Percentiles rank a stretch among this genome's conserved stretches.
Conservation (phyloP, 23 red algal species). For the Cyanidium caldarium region DNA sequence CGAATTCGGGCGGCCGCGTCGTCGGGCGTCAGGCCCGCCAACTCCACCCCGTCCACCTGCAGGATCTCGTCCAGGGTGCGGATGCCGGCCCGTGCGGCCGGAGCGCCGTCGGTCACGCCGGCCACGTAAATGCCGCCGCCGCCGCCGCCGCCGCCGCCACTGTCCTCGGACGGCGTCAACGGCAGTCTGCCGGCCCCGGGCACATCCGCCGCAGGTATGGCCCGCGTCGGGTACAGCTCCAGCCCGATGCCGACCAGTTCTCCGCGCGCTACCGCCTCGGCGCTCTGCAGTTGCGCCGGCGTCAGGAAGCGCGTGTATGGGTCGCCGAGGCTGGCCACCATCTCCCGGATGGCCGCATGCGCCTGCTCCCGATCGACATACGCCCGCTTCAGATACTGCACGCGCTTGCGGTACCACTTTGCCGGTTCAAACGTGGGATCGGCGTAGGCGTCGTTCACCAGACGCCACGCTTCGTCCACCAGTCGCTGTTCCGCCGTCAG, state of each 20-base stretch:
- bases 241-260: conserved; percentile 64
- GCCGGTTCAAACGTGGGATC: neutral
- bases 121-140: neutral
- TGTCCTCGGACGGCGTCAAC: conserved; percentile 18
- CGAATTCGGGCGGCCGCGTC: conserved; percentile 71
- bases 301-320: conserved; percentile 92
- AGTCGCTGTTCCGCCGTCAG: conserved; percentile 34
- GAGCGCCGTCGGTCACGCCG: conserved; percentile 27
- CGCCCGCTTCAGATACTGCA: conserved; percentile 33
- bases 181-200: too few species aligned
- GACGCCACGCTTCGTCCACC: conserved; percentile 84
- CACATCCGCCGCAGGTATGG: too few species aligned
- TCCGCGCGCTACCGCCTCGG: conserved; percentile 39
- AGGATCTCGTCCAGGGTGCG: conserved; percentile 38
- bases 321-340: conserved; percentile 56
- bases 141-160: neutral
- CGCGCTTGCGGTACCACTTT: conserved; percentile 79
- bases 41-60: conserved; percentile 65
- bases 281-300: conserved; percentile 50
- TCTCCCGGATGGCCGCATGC: conserved; percentile 63
- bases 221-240: conserved; percentile 44
- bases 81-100: conserved; percentile 52
- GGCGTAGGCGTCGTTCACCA: conserved; percentile 38
- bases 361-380: conserved; percentile 35
- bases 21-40: conserved; percentile 48